Evolutionary conservation across 768 basidiomycete genomes (phyloP), one percentile per base, ranked within the genome.

Genomic region (Suillus ampliporus): DNA sequence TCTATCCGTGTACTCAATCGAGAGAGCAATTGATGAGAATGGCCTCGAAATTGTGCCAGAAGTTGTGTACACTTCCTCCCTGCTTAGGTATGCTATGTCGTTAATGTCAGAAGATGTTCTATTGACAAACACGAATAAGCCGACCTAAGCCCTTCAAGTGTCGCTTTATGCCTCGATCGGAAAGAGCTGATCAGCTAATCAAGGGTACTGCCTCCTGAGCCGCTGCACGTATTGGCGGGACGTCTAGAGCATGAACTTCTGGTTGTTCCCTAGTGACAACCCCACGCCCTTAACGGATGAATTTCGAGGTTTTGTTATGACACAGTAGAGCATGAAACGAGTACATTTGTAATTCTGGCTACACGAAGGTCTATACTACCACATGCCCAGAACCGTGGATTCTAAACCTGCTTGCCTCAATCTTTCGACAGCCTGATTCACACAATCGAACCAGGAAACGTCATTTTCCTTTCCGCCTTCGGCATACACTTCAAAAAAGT

Each of bases 401-500:
- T 78, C 69, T 2, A 76, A 74, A 21, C 82, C 81, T 54, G 64
- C 65, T 34, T 67, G 61, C 57, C 65, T 68, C 13, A 84, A 66
- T 37, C 76, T 75, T 35, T 74, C 65, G 8, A 82, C 69, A 23
- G 74, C 78, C 40, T 70, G 67, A 34, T 77, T 73, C 23, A 86
- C 66, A 21, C 74, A 71, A 56, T 65, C 63, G 40, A 66, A 65
- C 82, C 82, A 82, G 5, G 68, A 28, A 19, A 37, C 41, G 35
- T 64, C 48, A 26, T 51, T 60, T 5, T 52, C 40, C 11, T 34
- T 43, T 35, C 62, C 41, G 8, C 65, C 57, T 31, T 64, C 52
- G 7, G 35, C 59, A 26, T 71, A 75, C 17, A 90, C 75, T 73
- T 92, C 91, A 13, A 89, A 71, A 62, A 92, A 87, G 69, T 92